Evolutionary conservation across 2,329 filamentous ascomycete species (phyloP).

Genomic region (Penicillium crustosum): DNA sequence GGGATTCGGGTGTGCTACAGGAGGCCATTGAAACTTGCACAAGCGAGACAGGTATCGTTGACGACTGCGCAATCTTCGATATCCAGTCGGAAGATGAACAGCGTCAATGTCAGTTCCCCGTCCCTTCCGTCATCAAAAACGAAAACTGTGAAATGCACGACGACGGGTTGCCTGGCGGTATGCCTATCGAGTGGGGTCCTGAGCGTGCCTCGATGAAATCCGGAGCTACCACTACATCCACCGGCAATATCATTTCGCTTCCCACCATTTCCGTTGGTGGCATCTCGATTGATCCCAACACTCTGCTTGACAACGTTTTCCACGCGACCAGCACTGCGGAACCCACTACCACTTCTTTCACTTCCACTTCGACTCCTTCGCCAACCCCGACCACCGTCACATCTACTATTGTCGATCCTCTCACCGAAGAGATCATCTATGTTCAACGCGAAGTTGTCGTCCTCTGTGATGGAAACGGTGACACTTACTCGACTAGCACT

Average conservation of each 20-base stretch:
- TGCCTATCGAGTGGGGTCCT: constrained; percentile 50
- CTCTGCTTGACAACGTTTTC: constrained; percentile 3
- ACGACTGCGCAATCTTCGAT: constrained; percentile 73
- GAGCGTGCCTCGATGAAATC: constrained; percentile 35
- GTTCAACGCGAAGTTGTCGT: constrained; percentile 33
- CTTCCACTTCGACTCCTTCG: constrained; percentile 21
- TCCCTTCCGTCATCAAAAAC: constrained; percentile 54
- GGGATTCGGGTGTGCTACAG: constrained; percentile 69
- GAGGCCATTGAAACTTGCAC: constrained; percentile 74
- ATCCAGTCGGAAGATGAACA: constrained; percentile 61
- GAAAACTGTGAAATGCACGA: constrained; percentile 63
- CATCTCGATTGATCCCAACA: constrained; percentile 6
- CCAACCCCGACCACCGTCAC: constrained; percentile 29
- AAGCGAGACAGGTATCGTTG: constrained; percentile 64
- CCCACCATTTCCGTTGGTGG: constrained; percentile 13
- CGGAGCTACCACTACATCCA: background rate
- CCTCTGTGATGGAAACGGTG: constrained; percentile 27
- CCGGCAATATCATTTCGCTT: background rate
- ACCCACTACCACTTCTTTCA: constrained; percentile 13
- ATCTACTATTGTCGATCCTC: constrained; percentile 22
- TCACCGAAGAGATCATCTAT: constrained; percentile 32
- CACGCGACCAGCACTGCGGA: constrained; percentile 1
- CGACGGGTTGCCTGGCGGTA: constrained; percentile 65
- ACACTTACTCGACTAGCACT: constrained; percentile 27
- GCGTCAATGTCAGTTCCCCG: constrained; percentile 60